phyloP scores from a whole-genome alignment of 805 yeast genomes.

The Candida mattraensis region DNA sequence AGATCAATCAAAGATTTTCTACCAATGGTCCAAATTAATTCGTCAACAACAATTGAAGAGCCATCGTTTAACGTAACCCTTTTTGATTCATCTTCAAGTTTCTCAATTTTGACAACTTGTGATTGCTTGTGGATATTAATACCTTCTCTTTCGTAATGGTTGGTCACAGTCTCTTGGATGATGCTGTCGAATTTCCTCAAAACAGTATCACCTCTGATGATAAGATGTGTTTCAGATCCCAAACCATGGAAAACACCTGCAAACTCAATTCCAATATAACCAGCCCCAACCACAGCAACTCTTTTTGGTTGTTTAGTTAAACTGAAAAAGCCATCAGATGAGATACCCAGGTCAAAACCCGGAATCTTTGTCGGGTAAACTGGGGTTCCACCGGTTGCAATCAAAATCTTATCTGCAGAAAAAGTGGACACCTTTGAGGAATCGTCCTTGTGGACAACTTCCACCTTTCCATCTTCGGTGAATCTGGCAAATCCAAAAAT shows the following conservation, averaged over 20 bases:
- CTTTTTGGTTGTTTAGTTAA: constrained; percentile 81
- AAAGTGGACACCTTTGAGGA: constrained; percentile 46
- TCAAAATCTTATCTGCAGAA: constrained; percentile 78
- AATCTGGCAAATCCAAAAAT: constrained; percentile 86
- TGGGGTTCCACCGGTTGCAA: constrained; percentile 94
- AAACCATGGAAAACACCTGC: constrained; percentile 92
- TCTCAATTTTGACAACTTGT: constrained; percentile 48
- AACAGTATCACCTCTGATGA: constrained; percentile 89
- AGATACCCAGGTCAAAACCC: constrained; percentile 81
- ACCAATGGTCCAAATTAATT: constrained; percentile 91
- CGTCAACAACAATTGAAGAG: constrained; percentile 63
- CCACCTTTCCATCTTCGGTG: constrained; percentile 67
- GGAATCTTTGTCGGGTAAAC: constrained; percentile 65
- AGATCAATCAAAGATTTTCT: constrained; percentile 74
- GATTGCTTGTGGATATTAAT: constrained; percentile 73
- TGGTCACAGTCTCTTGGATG: constrained; percentile 77
- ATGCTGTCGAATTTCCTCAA: constrained; percentile 83
- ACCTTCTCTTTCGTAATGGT: constrained; percentile 78
- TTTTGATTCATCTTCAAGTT: constrained; percentile 48
- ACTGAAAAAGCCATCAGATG: constrained; percentile 89
- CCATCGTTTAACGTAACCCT: constrained; percentile 46
- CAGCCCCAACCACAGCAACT: constrained; percentile 96
- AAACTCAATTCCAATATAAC: constrained; percentile 94
- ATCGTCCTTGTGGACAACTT: constrained; percentile 70
- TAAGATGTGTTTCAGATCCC: constrained; percentile 81